Conservation (phyloP, 352 stramenopile species). For the Thalassiosira livingstoniorum region DNA sequence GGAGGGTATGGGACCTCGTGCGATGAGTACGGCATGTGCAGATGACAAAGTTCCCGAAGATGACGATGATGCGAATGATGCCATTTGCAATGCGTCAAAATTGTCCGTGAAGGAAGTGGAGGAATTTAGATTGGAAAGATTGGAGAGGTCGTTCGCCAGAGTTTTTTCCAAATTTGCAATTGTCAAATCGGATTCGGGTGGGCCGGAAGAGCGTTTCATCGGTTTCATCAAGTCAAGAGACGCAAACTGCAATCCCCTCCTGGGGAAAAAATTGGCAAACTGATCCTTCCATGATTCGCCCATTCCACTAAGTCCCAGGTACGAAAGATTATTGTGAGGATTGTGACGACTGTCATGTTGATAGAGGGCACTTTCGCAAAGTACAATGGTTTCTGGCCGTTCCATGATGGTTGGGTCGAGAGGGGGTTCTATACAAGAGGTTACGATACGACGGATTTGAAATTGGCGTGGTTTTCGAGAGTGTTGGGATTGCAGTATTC, state of each 20-base stretch:
- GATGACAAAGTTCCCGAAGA: neutral
- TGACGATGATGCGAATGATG: neutral
- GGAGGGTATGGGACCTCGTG: conserved; percentile 61
- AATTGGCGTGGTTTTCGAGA: too few relatives aligned
- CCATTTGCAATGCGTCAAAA: neutral
- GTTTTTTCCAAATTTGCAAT: conserved; percentile 33
- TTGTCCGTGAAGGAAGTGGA: too few relatives aligned
- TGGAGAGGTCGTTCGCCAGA: conserved; percentile 30
- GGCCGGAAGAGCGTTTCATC: neutral
- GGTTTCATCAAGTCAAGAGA: conserved; percentile 37
- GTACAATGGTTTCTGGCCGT: conserved; percentile 43
- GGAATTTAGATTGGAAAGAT: neutral
- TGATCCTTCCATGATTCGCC: conserved; percentile 34
- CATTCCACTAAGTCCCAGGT: neutral
- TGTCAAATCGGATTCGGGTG: neutral
- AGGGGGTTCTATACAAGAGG: conserved; percentile 29
- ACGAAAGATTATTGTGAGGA: neutral
- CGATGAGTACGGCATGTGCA: conserved; percentile 64
- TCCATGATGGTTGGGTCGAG: conserved; percentile 27
- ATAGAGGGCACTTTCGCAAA: conserved; percentile 51
- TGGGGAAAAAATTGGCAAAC: conserved; percentile 30
- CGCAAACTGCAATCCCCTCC: conserved; percentile 40
- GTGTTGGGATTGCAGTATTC: too few relatives aligned
- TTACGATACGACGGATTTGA: too few relatives aligned
- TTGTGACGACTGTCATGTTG: neutral